Conservation (phyloP, 2,329 filamentous ascomycete species). For the Penicillium sclerotiorum region DNA sequence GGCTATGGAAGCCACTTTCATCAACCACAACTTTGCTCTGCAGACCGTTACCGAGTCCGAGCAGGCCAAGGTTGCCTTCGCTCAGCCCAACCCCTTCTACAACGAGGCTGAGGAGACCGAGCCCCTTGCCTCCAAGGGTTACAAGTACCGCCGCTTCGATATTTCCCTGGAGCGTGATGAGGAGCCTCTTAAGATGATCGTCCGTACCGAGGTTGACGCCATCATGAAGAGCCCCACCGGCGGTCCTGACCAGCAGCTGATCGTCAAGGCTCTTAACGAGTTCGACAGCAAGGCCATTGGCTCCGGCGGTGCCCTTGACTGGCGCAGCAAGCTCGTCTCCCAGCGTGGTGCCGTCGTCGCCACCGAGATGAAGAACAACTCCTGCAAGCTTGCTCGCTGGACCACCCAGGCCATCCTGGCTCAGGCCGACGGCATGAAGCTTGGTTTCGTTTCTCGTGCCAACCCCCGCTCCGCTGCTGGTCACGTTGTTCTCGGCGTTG, state of each 20-base stretch:
- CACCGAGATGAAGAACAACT: constrained; percentile 99
- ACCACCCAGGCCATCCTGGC: constrained; percentile 95
- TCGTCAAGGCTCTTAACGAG: constrained; percentile 96
- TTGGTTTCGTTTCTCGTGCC: constrained; percentile 93
- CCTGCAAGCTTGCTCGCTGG: constrained; percentile 97
- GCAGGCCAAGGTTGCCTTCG: constrained; percentile 76
- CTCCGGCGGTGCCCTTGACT: constrained; percentile 91
- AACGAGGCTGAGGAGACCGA: constrained; percentile 90
- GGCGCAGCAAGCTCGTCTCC: constrained; percentile 90
- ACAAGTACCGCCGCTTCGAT: constrained; percentile 98
- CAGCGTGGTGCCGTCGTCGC: constrained; percentile 97
- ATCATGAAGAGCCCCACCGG: constrained; percentile 92
- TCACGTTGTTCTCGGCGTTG: constrained; percentile 92
- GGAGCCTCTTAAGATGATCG: constrained; percentile 88
- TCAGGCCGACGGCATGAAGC: constrained; percentile 97
- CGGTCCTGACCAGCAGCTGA: constrained; percentile 87
- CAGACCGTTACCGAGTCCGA: constrained; percentile 88
- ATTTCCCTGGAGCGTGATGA: constrained; percentile 88
- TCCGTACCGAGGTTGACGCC: constrained; percentile 93
- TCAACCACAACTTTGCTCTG: constrained; percentile 99
- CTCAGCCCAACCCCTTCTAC: constrained; percentile 95
- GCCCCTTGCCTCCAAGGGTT: constrained; percentile 91
- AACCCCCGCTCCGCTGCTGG: constrained; percentile 92
- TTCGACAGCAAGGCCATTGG: constrained; percentile 98
- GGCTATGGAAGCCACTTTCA: constrained; percentile 96